phyloP scores from a whole-genome alignment of 176 grass and related monocot genomes.

The Aegilops tauschii region DNA sequence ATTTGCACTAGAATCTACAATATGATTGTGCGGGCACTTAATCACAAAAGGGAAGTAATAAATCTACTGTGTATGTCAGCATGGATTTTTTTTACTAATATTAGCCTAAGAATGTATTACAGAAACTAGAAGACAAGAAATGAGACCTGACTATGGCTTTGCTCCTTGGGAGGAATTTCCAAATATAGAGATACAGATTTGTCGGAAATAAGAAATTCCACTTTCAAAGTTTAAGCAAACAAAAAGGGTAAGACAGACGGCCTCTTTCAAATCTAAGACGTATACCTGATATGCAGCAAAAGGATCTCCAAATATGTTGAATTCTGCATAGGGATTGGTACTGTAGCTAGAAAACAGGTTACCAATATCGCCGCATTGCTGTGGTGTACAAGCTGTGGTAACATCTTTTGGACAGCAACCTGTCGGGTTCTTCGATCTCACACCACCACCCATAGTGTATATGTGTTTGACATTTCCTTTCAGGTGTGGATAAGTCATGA shows the following conservation, averaged over 20 bases:
- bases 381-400: conserved; percentile 43
- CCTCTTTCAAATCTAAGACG: not conserved
- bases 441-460: conserved; percentile 89
- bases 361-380: conserved; percentile 73
- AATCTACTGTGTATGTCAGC: not conserved
- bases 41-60: not conserved
- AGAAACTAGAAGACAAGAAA: not conserved
- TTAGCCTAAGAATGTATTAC: not conserved
- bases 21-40: not conserved
- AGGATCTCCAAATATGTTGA: conserved; percentile 90
- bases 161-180: not conserved
- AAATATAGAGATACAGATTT: not conserved
- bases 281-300: conserved; percentile 92
- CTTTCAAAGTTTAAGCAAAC: not conserved
- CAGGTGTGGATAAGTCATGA: conserved; percentile 69
- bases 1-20: not conserved
- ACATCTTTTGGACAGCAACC: conserved; percentile 61
- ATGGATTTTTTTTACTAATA: not conserved
- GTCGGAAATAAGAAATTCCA: not conserved
- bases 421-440: conserved; percentile 74
- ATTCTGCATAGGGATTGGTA: conserved; percentile 75
- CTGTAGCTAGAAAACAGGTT: conserved; percentile 75
- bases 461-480: conserved; percentile 85
- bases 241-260: not conserved
- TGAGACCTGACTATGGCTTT: not conserved